These are phyloP conservation scores for Meira nashicola DNA, from an alignment of 1,284 basidiomycete species.

Conservation along the genomic window DNA sequence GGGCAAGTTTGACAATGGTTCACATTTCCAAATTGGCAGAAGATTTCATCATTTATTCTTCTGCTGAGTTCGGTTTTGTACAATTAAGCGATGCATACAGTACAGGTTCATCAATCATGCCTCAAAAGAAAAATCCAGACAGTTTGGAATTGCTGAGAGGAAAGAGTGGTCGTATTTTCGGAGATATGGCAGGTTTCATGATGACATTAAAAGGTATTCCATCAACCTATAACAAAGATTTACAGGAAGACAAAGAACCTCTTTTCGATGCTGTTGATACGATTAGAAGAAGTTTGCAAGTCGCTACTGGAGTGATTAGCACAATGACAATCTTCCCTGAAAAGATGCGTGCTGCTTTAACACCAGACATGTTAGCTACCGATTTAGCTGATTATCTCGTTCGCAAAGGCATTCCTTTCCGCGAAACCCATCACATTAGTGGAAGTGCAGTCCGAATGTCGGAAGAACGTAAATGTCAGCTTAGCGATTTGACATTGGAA, in stretches of 20 bases:
- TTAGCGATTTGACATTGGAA: constrained; percentile 72
- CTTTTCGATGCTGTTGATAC: constrained; percentile 91
- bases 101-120: constrained; percentile 98
- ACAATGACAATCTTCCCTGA: constrained; percentile 81
- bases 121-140: constrained; percentile 98
- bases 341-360: constrained; percentile 83
- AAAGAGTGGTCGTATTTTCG: constrained; percentile 89
- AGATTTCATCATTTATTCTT: constrained; percentile 93
- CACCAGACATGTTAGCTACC: constrained; percentile 94
- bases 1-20: constrained; percentile 84
- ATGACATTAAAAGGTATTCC: constrained; percentile 96
- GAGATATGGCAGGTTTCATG: constrained; percentile 89
- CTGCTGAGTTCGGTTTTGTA: constrained; percentile 92
- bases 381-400: constrained; percentile 97
- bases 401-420: constrained; percentile 90
- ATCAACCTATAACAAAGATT: constrained; percentile 97
- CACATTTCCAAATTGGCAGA: constrained; percentile 92
- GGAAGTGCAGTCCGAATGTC: constrained; percentile 91
- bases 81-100: constrained; percentile 93
- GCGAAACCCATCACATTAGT: constrained; percentile 96
- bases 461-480: constrained; percentile 72
- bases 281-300: constrained; percentile 79
- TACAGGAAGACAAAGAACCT: constrained; percentile 98
- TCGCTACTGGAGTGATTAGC: constrained; percentile 87
- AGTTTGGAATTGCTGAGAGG: constrained; percentile 89